Conservation (phyloP, 139 green algal species). For the Chara braunii region DNA sequence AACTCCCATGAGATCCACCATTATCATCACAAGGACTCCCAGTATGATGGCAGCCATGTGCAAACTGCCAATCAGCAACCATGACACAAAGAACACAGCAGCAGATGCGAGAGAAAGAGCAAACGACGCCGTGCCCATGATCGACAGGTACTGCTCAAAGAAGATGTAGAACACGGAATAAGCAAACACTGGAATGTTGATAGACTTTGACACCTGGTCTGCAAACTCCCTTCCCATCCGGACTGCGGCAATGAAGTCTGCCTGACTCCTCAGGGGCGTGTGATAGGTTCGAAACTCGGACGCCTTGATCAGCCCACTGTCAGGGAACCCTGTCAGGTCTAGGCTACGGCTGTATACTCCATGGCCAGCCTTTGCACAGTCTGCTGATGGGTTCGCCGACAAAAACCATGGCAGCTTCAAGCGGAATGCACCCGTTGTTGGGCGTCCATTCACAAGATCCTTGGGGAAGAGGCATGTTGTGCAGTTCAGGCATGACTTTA, state of each 20-base stretch:
- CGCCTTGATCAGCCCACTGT: slow-evolving; percentile 18
- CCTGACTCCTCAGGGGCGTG: slow-evolving; percentile 61
- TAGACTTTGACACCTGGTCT: neutral
- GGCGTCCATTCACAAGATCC: slow-evolving; percentile 24
- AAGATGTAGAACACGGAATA: slow-evolving; percentile 91
- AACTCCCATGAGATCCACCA: slow-evolving; percentile 66
- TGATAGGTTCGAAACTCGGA: slow-evolving; percentile 73
- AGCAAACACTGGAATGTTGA: slow-evolving; percentile 56
- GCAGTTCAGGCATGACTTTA: slow-evolving; percentile 54
- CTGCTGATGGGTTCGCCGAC: slow-evolving; percentile 50
- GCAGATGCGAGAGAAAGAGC: neutral
- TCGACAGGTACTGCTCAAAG: slow-evolving; percentile 85
- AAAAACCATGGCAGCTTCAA: slow-evolving; percentile 79
- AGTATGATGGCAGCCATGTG: slow-evolving; percentile 52
- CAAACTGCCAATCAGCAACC: neutral
- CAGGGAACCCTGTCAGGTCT: slow-evolving; percentile 16
- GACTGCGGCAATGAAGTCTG: slow-evolving; percentile 75
- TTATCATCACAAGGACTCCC: slow-evolving; percentile 53
- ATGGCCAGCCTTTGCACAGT: slow-evolving; percentile 71
- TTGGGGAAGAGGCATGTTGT: slow-evolving; percentile 17
- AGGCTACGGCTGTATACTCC: slow-evolving; percentile 68
- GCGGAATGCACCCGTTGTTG: slow-evolving; percentile 47
- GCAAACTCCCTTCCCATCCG: slow-evolving; percentile 6
- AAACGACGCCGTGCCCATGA: slow-evolving; percentile 12
- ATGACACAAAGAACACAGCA: neutral